Conservation (phyloP, 2,329 filamentous ascomycete genomes). For the Eutypella sp. region DNA sequence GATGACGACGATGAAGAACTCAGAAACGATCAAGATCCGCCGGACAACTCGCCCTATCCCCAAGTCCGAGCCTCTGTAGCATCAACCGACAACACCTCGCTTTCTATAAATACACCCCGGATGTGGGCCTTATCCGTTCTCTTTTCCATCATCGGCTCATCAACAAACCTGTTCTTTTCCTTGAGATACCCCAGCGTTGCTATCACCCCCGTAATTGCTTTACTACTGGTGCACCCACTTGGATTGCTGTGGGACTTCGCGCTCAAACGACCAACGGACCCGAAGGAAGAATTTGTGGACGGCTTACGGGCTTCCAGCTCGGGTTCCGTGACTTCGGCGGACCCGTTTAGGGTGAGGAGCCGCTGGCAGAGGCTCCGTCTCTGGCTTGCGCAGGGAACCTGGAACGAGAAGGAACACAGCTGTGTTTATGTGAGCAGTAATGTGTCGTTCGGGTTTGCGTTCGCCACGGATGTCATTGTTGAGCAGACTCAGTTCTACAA, state of each 20-base stretch:
- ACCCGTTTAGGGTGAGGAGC: slow-evolving; percentile 19
- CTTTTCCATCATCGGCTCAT: slow-evolving; percentile 76
- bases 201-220: slow-evolving; percentile 82
- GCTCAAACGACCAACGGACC: slow-evolving; percentile 56
- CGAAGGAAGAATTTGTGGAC: slow-evolving; percentile 50
- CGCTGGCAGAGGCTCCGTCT: slow-evolving; percentile 48
- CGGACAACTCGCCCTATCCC: slow-evolving; percentile 70
- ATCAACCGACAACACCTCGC: slow-evolving; percentile 65
- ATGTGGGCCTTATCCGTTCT: slow-evolving; percentile 82
- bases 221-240: slow-evolving; percentile 78
- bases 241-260: slow-evolving; percentile 73
- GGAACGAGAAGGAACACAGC: slow-evolving; percentile 87
- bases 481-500: slow-evolving; percentile 88
- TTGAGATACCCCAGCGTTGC: slow-evolving; percentile 85
- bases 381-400: slow-evolving; percentile 74
- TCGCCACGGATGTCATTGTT: slow-evolving; percentile 84
- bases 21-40: slow-evolving; percentile 43
- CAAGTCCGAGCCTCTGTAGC: slow-evolving; percentile 77
- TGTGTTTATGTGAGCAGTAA: slow-evolving; percentile 89
- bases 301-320: slow-evolving; percentile 34
- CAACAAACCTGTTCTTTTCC: slow-evolving; percentile 84
- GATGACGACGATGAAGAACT: slow-evolving; percentile 32
- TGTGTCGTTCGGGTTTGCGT: slow-evolving; percentile 83
- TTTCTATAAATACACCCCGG: slow-evolving; percentile 83
- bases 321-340: slow-evolving; percentile 8